phyloP scores from a whole-genome alignment of 352 stramenopile species.

The Phytophthora nicotianae region DNA sequence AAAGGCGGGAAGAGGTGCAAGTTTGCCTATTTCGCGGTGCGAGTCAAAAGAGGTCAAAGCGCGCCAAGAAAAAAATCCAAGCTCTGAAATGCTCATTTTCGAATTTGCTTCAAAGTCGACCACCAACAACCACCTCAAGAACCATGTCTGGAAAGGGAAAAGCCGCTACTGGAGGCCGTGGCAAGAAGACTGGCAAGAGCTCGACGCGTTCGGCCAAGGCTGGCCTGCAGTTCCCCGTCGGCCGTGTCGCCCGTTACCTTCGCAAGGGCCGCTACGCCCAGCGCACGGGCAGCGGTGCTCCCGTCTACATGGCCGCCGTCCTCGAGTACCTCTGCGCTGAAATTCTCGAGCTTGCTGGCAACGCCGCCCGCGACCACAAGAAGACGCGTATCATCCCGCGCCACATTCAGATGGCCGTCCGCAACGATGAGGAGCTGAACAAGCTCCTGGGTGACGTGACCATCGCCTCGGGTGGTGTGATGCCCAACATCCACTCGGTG shows the following conservation, averaged over 20 bases:
- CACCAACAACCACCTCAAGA: conserved; percentile 37
- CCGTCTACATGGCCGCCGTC: conserved; percentile 95
- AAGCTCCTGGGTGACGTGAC: conserved; percentile 95
- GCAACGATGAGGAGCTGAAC: conserved; percentile 95
- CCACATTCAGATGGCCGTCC: conserved; percentile 96
- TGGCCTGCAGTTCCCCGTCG: conserved; percentile 95
- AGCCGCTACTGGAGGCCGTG: conserved; percentile 68
- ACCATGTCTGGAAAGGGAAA: conserved; percentile 85
- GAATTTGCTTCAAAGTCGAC: conserved; percentile 50
- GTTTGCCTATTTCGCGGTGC: not conserved
- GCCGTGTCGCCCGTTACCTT: conserved; percentile 94
- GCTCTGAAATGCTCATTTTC: conserved; percentile 25
- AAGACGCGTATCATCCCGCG: conserved; percentile 96
- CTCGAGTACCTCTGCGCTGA: conserved; percentile 95
- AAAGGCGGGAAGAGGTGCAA: conserved; percentile 9
- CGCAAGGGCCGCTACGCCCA: conserved; percentile 92
- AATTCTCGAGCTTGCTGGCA: conserved; percentile 95
- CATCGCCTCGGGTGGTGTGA: conserved; percentile 95
- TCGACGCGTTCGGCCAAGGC: conserved; percentile 87
- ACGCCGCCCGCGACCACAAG: conserved; percentile 96
- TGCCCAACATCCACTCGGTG: conserved; percentile 96
- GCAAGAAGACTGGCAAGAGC: conserved; percentile 75
- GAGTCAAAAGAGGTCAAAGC: not conserved
- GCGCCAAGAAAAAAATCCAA: conserved; percentile 2
- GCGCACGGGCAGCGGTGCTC: conserved; percentile 91